These are phyloP conservation scores for Urtica urens DNA, from an alignment of 306 rosid species.

Conservation along the genomic window DNA sequence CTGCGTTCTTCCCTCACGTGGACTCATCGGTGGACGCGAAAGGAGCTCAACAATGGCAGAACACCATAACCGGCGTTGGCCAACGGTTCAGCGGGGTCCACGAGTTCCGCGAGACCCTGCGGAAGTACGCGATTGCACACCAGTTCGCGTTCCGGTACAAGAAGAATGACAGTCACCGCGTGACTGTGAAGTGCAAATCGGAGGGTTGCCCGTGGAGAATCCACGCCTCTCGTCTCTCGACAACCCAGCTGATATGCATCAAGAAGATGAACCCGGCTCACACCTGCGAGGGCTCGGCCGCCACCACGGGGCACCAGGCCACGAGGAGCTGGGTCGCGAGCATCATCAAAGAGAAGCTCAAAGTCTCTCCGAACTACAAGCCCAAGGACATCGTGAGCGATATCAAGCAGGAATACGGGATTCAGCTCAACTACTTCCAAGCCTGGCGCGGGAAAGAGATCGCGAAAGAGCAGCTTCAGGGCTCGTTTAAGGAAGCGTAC, in stretches of 20 bases:
- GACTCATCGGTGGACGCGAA: slow-evolving; percentile 46
- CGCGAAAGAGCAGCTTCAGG: slow-evolving; percentile 99
- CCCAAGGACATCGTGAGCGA: slow-evolving; percentile 95
- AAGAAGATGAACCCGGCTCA: slow-evolving; percentile 86
- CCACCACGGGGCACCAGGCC: slow-evolving; percentile 96
- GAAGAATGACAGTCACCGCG: slow-evolving; percentile 97
- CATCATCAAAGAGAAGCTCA: slow-evolving; percentile 87
- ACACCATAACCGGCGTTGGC: slow-evolving; percentile 85
- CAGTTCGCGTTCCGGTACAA: slow-evolving; percentile 91
- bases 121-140: slow-evolving; percentile 94
- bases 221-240: slow-evolving; percentile 92
- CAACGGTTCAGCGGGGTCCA: slow-evolving; percentile 83
- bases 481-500: slow-evolving; percentile 90
- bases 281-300: slow-evolving; percentile 74
- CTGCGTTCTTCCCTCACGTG: slow-evolving; percentile 33
- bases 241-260: slow-evolving; percentile 87
- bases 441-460: slow-evolving; percentile 99
- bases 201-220: slow-evolving; percentile 99
- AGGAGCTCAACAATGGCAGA: slow-evolving; percentile 94
- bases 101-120: slow-evolving; percentile 87
- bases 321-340: slow-evolving; percentile 98
- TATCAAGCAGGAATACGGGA: slow-evolving; percentile 88
- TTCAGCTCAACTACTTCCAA: slow-evolving; percentile 90
- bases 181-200: slow-evolving; percentile 97
- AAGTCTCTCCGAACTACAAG: slow-evolving; percentile 74